Conservation (phyloP, 148 eudicot genomes). For the Bassia scoparia region DNA sequence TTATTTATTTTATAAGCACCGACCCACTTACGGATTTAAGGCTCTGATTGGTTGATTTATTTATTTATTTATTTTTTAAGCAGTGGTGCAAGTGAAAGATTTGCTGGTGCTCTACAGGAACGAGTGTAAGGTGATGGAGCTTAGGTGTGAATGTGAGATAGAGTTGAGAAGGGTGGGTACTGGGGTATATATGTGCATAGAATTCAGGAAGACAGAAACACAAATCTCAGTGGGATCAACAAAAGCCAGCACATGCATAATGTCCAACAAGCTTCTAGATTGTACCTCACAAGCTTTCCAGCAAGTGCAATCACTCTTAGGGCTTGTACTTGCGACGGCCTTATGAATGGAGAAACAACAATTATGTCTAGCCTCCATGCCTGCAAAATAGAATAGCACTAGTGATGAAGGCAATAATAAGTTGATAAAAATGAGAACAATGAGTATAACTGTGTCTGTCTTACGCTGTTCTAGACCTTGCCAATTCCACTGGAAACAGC, state of each 20-base stretch:
- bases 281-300: conserved; percentile 56
- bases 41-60: no score
- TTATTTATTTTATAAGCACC: no score
- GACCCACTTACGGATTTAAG: no score
- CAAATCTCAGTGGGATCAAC: background rate
- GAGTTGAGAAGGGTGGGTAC: no score
- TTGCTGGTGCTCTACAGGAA: background rate
- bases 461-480: background rate
- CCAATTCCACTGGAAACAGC: background rate
- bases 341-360: conserved; percentile 67
- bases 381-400: conserved; percentile 32
- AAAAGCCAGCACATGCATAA: background rate
- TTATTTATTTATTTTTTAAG: no score
- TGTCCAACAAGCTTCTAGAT: background rate
- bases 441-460: background rate
- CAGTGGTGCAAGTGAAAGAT: background rate
- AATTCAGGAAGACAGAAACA: background rate
- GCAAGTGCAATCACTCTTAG: conserved; percentile 49
- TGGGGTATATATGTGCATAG: background rate
- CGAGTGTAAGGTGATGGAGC: background rate
- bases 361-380: conserved; percentile 81
- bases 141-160: background rate
- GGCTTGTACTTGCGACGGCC: conserved; percentile 50
- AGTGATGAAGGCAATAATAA: background rate
- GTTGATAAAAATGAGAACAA: background rate